Conservation (phyloP, 331 rosid species). For the Pyrus hybrid region DNA sequence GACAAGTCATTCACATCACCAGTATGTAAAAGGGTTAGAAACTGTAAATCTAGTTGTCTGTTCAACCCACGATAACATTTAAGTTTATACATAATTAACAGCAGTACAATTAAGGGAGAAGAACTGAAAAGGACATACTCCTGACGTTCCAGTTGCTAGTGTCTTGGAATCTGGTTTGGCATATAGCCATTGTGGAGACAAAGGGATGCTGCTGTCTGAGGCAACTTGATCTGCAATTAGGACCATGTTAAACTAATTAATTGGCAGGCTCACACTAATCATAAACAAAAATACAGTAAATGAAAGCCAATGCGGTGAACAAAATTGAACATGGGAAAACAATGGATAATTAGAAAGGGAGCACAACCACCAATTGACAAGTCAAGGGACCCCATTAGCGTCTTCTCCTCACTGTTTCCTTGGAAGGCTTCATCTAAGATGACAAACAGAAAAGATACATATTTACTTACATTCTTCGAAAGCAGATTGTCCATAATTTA, state of each 20-base stretch:
- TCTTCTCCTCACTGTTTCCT: constrained; percentile 50
- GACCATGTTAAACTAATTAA: not conserved
- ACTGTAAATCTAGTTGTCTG: not conserved
- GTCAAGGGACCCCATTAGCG: constrained; percentile 32
- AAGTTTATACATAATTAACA: not conserved
- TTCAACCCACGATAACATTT: not conserved
- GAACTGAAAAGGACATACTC: constrained; percentile 24
- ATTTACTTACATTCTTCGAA: not conserved
- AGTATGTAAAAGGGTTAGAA: not conserved
- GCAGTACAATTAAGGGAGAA: not conserved
- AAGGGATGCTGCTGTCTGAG: constrained; percentile 60
- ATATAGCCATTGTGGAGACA: constrained; percentile 85
- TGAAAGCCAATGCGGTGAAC: not conserved
- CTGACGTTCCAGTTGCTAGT: constrained; percentile 22
- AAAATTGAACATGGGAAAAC: not conserved
- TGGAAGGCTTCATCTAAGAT: constrained; percentile 46
- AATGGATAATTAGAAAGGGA: not conserved
- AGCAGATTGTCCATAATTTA: not conserved
- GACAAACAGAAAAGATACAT: not conserved
- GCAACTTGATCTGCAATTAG: constrained; percentile 46
- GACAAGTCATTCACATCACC: no score
- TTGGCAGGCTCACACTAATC: not conserved
- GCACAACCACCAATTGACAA: constrained; percentile 51
- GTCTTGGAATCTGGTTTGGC: constrained; percentile 59
- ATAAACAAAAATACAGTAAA: not conserved